Conservation (phyloP, 208 protist genomes). For the Acanthamoeba royreba region DNA sequence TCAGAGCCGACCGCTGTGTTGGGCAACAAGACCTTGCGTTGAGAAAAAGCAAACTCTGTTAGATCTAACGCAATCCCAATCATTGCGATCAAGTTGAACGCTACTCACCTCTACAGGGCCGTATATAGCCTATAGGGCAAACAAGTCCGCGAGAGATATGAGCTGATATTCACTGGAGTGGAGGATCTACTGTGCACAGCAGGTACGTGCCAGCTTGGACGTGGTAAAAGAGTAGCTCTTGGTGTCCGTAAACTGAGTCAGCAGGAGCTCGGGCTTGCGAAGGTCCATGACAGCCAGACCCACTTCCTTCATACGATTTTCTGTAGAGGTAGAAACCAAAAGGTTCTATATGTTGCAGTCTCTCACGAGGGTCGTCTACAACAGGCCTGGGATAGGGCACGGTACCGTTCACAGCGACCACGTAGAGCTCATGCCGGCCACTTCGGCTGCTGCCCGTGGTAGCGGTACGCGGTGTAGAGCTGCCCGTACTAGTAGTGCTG, state of each 20-base stretch:
- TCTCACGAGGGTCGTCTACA: background rate
- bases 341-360: background rate
- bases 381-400: no score
- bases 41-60: background rate
- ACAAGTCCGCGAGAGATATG: background rate
- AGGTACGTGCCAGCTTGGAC: background rate
- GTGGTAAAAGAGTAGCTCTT: background rate
- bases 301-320: constrained; percentile 16
- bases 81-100: background rate
- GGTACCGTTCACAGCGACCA: background rate
- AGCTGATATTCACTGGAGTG: background rate
- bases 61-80: background rate
- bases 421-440: background rate
- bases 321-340: background rate
- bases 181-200: background rate
- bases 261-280: background rate
- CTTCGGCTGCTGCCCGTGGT: background rate
- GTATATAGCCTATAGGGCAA: background rate
- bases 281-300: constrained; percentile 4
- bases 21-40: background rate
- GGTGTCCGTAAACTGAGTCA: background rate
- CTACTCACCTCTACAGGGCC: background rate
- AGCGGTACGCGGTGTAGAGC: background rate
- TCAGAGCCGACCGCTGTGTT: constrained; percentile 11
- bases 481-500: background rate